These are phyloP conservation scores for Termitomyces sp. DNA, from an alignment of 1,284 basidiomycete genomes.

Conservation along the genomic window DNA sequence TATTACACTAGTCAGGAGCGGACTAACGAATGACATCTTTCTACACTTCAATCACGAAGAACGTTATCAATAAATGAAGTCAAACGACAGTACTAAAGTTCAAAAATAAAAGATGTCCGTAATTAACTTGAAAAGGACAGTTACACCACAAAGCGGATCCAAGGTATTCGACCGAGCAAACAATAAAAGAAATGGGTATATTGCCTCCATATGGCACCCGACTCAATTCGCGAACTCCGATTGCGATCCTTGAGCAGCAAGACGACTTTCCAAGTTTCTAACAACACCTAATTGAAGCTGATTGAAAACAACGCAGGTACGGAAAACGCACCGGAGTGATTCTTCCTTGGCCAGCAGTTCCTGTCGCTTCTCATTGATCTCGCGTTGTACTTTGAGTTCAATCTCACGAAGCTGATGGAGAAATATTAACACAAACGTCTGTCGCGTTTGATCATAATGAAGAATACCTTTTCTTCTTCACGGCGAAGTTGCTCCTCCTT, in stretches of 20 bases:
- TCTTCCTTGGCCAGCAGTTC: conserved; percentile 94
- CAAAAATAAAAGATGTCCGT: conserved; percentile 16
- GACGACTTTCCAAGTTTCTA: conserved; percentile 85
- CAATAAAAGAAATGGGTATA: conserved; percentile 21
- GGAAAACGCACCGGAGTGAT: conserved; percentile 58
- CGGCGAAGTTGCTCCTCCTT: conserved; percentile 98
- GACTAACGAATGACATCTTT: background rate
- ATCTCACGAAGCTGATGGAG: conserved; percentile 82
- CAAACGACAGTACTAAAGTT: conserved; percentile 17
- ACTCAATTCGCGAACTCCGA: conserved; percentile 54
- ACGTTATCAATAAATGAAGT: conserved; percentile 3
- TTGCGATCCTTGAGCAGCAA: conserved; percentile 79
- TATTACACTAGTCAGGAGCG: background rate
- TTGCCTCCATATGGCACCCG: conserved; percentile 7
- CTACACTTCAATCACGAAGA: background rate
- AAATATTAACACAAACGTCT: conserved; percentile 1
- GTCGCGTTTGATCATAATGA: background rate
- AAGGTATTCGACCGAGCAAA: conserved; percentile 15
- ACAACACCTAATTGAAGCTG: conserved; percentile 10
- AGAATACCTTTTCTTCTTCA: conserved; percentile 87
- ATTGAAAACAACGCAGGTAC: background rate
- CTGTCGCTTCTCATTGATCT: conserved; percentile 98
- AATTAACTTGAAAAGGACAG: conserved; percentile 13
- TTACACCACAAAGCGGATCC: conserved; percentile 22
- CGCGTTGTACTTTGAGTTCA: conserved; percentile 96